Base-by-base conservation (phyloP, 345 rosid genomes). In the Moricandia moricandioides region DNA sequence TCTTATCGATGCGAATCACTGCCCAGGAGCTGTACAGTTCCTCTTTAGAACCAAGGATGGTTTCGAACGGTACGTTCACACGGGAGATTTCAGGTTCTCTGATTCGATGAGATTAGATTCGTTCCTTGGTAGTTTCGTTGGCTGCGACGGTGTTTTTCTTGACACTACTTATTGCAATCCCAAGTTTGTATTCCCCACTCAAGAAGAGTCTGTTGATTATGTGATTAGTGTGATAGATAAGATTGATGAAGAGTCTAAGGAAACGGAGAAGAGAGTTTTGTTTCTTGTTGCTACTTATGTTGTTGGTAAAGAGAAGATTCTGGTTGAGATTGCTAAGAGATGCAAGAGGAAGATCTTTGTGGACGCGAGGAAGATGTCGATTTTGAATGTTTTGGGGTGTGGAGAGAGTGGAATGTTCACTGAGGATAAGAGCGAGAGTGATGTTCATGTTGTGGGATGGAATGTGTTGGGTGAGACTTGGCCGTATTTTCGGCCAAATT, bases 371-470 rank as follows among this genome's bases (percentile, higher is more conserved):
- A 91, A 94, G 83, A 86, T 88, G 87, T 81, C 78, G 72, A 57
- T 90, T 86, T 77, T 94, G 79, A 64, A 62, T 2, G 73, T 85
- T 68, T 78, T 90, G 69, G 95, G 96, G 18, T 82, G 84, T 33
- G 87, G 84, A 31, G 86, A 85, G 13, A 62, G 71, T 33, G 95
- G 84, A 16, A 18, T 83, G 69, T 90, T 90, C 80, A 90, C 95
- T 0, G 86, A 79, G 76, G 88, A 90, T 74, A 84, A 72, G 67
- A 68, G 49, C 37, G 88, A 79, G 83, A 91, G 83, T 61, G 82
- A 88, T 84, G 91, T 90, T 77, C 97, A 94, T 78, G 93, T 91
- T 35, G 92, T 94, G 74, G 97, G 91, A n/a, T 91, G 96, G 98
- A 89, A 90, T 81, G 86, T 88, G 17, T 76, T 94, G 75, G 97